Percentiles rank a stretch among this genome's conserved stretches.
phyloP scores from a whole-genome alignment of 192 early-diverging fungal species.

The Coemansia pectinata region DNA sequence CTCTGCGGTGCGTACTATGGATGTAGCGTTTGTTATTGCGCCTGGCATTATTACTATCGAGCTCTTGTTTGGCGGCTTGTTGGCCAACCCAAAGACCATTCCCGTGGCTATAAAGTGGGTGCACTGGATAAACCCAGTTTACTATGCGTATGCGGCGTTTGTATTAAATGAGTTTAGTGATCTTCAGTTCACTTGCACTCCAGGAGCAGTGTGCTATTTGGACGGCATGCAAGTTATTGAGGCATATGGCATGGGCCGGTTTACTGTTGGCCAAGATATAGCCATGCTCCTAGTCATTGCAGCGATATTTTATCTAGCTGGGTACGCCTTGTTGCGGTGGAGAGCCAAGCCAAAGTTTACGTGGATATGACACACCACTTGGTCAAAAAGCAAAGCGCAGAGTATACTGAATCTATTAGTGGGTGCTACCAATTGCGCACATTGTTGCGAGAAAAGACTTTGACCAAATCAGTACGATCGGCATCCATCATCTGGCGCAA shows the following conservation, averaged over 20 bases:
- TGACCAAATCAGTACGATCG: slow-evolving; percentile 26
- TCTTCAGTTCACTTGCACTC: slow-evolving; percentile 31
- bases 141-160: slow-evolving; percentile 50
- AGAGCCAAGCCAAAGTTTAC: slow-evolving; percentile 46
- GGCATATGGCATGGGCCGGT: slow-evolving; percentile 40
- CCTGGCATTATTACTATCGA: slow-evolving; percentile 44
- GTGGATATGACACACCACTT: not conserved
- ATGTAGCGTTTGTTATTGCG: slow-evolving; percentile 47
- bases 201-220: slow-evolving; percentile 29
- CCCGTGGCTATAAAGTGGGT: slow-evolving; percentile 52
- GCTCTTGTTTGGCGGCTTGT: slow-evolving; percentile 54
- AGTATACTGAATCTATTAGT: not conserved
- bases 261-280: slow-evolving; percentile 29
- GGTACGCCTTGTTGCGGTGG: slow-evolving; percentile 50
- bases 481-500: slow-evolving; percentile 14
- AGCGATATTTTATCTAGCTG: slow-evolving; percentile 20
- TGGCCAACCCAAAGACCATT: slow-evolving; percentile 45
- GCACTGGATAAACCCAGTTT: slow-evolving; percentile 52
- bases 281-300: slow-evolving; percentile 35
- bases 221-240: slow-evolving; percentile 42
- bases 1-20: slow-evolving; percentile 31
- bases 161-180: slow-evolving; percentile 50
- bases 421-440: slow-evolving; percentile 33
- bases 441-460: slow-evolving; percentile 43
- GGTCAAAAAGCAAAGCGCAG: not conserved